Evolutionary conservation across 176 grass and related monocot species (phyloP), one percentile per base, ranked within the genome.

Genomic region (Aegilops speltoides): DNA sequence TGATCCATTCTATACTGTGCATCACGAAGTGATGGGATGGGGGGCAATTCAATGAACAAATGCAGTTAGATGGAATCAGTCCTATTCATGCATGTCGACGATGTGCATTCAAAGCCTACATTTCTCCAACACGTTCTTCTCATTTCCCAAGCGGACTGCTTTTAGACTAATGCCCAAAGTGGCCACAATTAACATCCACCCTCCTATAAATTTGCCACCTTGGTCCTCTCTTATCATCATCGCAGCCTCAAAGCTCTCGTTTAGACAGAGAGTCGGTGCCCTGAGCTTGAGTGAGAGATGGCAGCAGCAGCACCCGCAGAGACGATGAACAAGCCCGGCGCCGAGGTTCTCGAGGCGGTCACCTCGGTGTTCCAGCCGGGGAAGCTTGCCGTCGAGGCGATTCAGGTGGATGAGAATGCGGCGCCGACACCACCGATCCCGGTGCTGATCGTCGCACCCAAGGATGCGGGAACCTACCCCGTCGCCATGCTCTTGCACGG

Each of bases 401-500:
- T 79, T 4, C 12, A 31, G 6, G 82, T 84, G 40, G 82, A 89
- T 56, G 81, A 79, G 66, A 19, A 68, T 0, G 79, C 84, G 41
- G 78, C 12, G 0, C 64, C 61, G 0, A 80, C 79, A 59, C 89
- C 89, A 22, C 87, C 87, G 1, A 79, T 87, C 33, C 29, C 45
- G 3, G 73, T 94, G 70, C 25, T 94, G 64, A 10, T 94, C 6
- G 76, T 26, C 2, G 76, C 81, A 20, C 92, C 92, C 9, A 89
- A 82, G 32, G 89, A 89, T 68, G 41, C 75, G 1, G 89, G 87
- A 8, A 78, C 71, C 5, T 94, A 91, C 70, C 89, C 89, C 2
- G 77, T 91, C 6, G 70, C 56, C 26, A 48, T 94, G 75, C 68
- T 94, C 69, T 19, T 94, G 26, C 92, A 94, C 22, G 92, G 89